Conservation (phyloP, 768 basidiomycete species). For the Symmetrospora coprosmae region DNA sequence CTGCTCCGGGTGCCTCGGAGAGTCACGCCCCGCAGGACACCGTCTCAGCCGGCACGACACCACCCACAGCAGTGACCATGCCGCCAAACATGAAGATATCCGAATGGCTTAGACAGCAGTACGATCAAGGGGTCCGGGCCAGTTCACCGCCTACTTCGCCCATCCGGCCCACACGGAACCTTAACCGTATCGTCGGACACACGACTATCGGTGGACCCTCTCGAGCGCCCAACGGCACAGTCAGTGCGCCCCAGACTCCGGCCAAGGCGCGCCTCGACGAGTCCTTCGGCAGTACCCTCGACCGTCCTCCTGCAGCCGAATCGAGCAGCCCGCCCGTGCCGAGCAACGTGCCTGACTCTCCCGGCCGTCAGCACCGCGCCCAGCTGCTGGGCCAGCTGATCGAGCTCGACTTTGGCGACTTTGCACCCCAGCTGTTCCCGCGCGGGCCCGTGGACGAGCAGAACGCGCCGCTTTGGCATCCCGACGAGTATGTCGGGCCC, state of each 20-base stretch:
- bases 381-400: slow-evolving; percentile 6
- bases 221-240: neutral
- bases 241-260: neutral
- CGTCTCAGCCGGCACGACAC: neutral
- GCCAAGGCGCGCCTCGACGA: neutral
- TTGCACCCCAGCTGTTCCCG: neutral
- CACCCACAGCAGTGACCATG: neutral
- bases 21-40: neutral
- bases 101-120: neutral
- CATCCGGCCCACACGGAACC: no score
- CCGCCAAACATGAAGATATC: neutral
- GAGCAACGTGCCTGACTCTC: neutral
- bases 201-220: neutral
- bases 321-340: no score
- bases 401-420: neutral
- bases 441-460: no score
- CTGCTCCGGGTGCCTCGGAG: neutral
- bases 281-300: neutral
- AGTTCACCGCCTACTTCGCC: neutral
- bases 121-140: neutral
- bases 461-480: slow-evolving; percentile 1
- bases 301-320: neutral
- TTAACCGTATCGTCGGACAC: neutral
- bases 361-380: neutral
- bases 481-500: slow-evolving; percentile 11